Base-by-base conservation (phyloP, 306 rosid genomes). In the Vigna reflexopilosa region DNA sequence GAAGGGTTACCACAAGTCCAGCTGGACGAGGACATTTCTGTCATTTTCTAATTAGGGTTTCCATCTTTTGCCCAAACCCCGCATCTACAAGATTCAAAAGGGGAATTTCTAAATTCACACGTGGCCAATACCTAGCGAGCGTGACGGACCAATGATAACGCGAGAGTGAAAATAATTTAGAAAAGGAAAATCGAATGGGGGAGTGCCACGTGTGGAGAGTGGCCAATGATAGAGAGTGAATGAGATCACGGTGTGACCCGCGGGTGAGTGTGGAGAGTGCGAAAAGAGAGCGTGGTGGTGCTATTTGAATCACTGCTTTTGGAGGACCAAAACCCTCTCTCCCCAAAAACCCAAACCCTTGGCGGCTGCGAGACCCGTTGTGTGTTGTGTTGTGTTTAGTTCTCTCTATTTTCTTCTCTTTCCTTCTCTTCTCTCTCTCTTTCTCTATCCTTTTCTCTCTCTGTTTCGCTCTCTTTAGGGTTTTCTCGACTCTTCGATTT, bases 231-330 rank as follows among this genome's bases (percentile, higher is more conserved):
- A 48, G 11, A n/a, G 0, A 1, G 1, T 0, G 14, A 32, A 75
- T 75, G 81, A 72, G 77, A 36, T 82, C 79, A 64, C 8, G 2
- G 42, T 5, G 56, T 81, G 36, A 90, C 92, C 97, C 3, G 88
- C 93, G 73, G 91, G 98, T 92, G 77, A 83, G 16, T 0, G 0
- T 17, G 36, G 24, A 10, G 61, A 44, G 82, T 15, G 70, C 19
- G 24, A 38, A 62, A 38, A 79, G 80, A 77, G 88, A 88, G 85
- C 86, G 90, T 88, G 86, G 65, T 86, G 87, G 92, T 83, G 94
- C 97, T 94, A 94, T 94, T 94, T 94, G 98, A 94, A 94, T 94
- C 98, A 88, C 93, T 89, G 88, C 92, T 90, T 93, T 88, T 58
- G 89, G 84, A 78, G 73, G 86, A 80, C 59, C 89, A 87, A 94